phyloP scores from a whole-genome alignment of 2,329 filamentous ascomycete species.

The Ophiostoma triangulosporum region DNA sequence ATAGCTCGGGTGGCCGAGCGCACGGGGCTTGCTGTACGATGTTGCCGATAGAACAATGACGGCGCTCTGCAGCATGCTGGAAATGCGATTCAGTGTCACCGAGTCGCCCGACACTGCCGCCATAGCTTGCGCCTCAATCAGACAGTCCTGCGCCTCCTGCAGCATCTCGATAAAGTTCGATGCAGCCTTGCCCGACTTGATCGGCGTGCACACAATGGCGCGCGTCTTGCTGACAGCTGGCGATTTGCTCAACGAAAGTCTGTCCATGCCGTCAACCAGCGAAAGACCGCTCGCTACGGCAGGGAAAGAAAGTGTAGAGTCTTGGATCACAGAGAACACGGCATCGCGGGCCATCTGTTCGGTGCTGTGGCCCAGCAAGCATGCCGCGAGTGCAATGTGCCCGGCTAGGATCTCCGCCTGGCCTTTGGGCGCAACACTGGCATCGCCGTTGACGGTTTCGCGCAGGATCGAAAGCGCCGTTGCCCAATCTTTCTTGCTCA shows the following conservation, averaged over 20 bases:
- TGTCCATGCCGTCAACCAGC: not conserved
- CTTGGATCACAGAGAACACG: conserved; percentile 78
- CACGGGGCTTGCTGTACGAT: conserved; percentile 30
- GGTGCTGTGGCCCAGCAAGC: conserved; percentile 54
- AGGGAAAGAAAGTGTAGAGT: conserved; percentile 83
- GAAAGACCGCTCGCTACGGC: conserved; percentile 36
- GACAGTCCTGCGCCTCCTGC: conserved; percentile 49
- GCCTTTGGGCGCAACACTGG: not conserved
- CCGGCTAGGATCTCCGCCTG: conserved; percentile 29
- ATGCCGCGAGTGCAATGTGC: conserved; percentile 51
- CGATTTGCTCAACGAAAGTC: conserved; percentile 16
- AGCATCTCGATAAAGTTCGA: conserved; percentile 45
- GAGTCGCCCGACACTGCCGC: conserved; percentile 41
- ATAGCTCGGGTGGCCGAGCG: conserved; percentile 38
- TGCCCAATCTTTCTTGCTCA: conserved; percentile 41
- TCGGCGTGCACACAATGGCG: conserved; percentile 9
- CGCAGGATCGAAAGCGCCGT: conserved; percentile 43
- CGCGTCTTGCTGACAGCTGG: conserved; percentile 22
- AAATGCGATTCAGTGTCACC: conserved; percentile 48
- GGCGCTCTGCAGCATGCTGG: conserved; percentile 49
- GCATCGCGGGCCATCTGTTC: conserved; percentile 65
- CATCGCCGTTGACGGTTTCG: conserved; percentile 8
- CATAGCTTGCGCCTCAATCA: conserved; percentile 49
- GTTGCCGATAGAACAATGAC: conserved; percentile 53
- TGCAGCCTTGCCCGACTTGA: conserved; percentile 15